Base-by-base conservation (phyloP, 192 early-diverging fungal species). In the Coemansia sp. region DNA sequence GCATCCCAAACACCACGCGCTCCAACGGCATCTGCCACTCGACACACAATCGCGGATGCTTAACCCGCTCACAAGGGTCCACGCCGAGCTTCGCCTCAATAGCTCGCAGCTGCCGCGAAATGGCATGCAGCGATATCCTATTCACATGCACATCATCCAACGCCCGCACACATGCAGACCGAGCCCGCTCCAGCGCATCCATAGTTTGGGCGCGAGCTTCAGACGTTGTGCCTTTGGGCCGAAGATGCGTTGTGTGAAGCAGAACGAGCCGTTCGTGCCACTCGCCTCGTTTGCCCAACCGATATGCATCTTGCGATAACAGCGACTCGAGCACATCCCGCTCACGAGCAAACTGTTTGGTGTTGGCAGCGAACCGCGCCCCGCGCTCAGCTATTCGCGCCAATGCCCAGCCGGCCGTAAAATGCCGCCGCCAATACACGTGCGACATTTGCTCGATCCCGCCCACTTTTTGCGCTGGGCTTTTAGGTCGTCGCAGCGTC, bases 181-280 rank as follows among this genome's bases (percentile, higher is more conserved):
- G 62, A 1, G 84, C 82, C 0, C 17, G 21, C 0, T 47, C 56
- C 39, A 76, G 52, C 19, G 15, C 15, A 3, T 43, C 12, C 12
- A 9, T 3, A 1, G 56, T 29, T 57, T 76, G 67, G n/a, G 81
- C 56, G 0, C 79, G 76, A 38, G 74, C 65, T 7, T 85, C 35
- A 76, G 72, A 17, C 45, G 21, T 57, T 50, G 21, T 57, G 66
- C 68, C 66, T 55, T 75, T 75, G 21, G 75, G 70, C 14, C 51
- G 64, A 21, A 87, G 62, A 49, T 88, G 83, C 15, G 76, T 82
- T n/a, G 76, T 78, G 54, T 88, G 80, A 12, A 91, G 59, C 9
- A 91, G 64, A 2, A 85, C 78, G 5, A 91, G 67, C 19, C 89
- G 75, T 37, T 89, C 87, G 54, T 89, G 89, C 89, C 89, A 91